These are phyloP conservation scores for Phoenix dactylifera DNA, from an alignment of 176 grass and related monocot genomes.

Conservation along the genomic window DNA sequence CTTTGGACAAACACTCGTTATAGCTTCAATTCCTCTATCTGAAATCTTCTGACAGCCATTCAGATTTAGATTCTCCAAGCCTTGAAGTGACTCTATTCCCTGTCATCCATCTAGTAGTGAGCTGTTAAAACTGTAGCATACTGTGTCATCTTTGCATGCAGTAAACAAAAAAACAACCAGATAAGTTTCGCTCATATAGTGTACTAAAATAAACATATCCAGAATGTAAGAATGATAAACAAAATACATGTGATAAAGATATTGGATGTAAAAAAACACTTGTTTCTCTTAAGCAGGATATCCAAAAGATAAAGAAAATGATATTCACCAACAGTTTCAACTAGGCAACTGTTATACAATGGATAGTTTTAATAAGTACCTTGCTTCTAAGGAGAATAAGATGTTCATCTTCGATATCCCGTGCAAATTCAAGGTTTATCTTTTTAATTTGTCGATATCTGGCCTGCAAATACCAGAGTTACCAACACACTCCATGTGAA, in stretches of 20 bases:
- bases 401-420: constrained; percentile 70
- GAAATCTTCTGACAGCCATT: constrained; percentile 86
- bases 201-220: too few relatives aligned
- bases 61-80: constrained; percentile 61
- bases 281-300: neutral
- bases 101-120: constrained; percentile 22
- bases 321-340: neutral
- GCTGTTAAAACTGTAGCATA: constrained; percentile 2
- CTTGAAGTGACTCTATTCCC: constrained; percentile 40
- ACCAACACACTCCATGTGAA: too few relatives aligned
- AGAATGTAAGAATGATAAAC: too few relatives aligned
- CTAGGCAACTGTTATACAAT: too few relatives aligned
- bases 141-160: too few relatives aligned
- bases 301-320: neutral
- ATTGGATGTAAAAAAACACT: too few relatives aligned
- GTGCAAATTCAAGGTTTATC: constrained; percentile 78
- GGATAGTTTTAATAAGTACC: constrained; percentile 16
- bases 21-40: constrained; percentile 74
- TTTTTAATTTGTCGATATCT: constrained; percentile 62
- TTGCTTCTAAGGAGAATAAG: constrained; percentile 63
- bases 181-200: too few relatives aligned
- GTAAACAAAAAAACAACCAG: too few relatives aligned
- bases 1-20: constrained; percentile 55
- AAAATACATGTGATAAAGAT: too few relatives aligned
- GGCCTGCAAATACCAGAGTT: constrained; percentile 18